phyloP scores from a whole-genome alignment of 768 basidiomycete genomes.

The Pulveroboletus sp. region DNA sequence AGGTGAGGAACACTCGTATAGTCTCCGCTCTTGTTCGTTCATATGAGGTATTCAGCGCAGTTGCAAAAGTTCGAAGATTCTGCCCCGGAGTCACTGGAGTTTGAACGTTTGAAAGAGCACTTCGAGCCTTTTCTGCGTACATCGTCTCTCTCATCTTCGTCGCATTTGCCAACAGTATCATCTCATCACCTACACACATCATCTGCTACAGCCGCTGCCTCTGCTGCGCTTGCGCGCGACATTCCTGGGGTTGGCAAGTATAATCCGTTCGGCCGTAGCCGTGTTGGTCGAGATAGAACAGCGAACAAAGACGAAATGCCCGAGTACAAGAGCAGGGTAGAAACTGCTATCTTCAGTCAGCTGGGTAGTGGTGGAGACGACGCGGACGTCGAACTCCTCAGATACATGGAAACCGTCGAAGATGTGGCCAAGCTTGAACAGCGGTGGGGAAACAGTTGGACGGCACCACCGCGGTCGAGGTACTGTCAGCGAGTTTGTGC shows the following conservation, averaged over 20 bases:
- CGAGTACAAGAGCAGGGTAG: constrained; percentile 69
- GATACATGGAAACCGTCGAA: constrained; percentile 52
- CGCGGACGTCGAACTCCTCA: constrained; percentile 66
- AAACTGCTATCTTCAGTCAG: constrained; percentile 51
- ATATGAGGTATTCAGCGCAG: constrained; percentile 53
- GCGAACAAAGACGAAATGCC: constrained; percentile 72
- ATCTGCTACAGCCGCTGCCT: constrained; percentile 85
- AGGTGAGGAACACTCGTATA: constrained; percentile 42
- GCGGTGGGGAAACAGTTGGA: constrained; percentile 81
- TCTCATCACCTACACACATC: constrained; percentile 74
- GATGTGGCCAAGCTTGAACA: constrained; percentile 72
- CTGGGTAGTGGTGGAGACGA: constrained; percentile 59
- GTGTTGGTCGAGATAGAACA: constrained; percentile 54
- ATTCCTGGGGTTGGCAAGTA: constrained; percentile 79
- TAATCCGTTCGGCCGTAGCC: constrained; percentile 51
- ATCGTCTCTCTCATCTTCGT: constrained; percentile 68
- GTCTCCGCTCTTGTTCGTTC: neutral
- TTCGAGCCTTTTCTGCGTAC: constrained; percentile 93
- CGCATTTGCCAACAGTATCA: constrained; percentile 43
- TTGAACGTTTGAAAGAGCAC: constrained; percentile 93
- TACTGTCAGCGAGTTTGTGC: constrained; percentile 24
- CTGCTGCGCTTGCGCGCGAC: constrained; percentile 83
- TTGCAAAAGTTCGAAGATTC: constrained; percentile 87
- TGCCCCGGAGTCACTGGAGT: constrained; percentile 79
- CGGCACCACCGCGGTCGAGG: constrained; percentile 57